Conservation (phyloP, 208 protist species). For the Leishmania lainsoni region DNA sequence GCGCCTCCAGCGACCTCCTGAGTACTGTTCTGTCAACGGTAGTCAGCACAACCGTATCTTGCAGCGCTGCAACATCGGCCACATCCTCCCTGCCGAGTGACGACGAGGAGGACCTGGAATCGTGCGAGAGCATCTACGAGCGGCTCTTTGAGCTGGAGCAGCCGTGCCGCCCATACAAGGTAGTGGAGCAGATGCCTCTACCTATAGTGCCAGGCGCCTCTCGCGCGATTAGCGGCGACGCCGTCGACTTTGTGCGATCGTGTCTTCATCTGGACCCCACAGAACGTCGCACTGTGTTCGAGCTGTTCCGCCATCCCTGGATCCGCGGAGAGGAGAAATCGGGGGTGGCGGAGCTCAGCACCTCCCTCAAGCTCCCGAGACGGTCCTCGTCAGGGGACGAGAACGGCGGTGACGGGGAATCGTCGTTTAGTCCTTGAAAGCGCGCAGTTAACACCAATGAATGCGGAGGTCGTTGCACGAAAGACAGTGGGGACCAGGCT, state of each 20-base stretch:
- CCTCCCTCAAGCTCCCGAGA: neutral
- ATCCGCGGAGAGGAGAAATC: slow-evolving; percentile 24
- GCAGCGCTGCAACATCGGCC: neutral
- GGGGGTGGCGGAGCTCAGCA: neutral
- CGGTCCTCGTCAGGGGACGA: neutral
- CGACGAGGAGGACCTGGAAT: neutral
- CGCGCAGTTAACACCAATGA: neutral
- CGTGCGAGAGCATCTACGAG: slow-evolving; percentile 31
- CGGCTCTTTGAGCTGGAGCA: slow-evolving; percentile 27
- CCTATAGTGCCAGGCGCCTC: neutral
- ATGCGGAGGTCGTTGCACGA: neutral
- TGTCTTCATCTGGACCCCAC: slow-evolving; percentile 45
- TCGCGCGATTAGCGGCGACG: slow-evolving; percentile 37
- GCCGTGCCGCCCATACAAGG: slow-evolving; percentile 21
- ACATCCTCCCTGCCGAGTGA: neutral
- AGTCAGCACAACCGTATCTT: neutral
- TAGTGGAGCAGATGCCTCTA: slow-evolving; percentile 15
- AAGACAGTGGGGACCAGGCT: neutral
- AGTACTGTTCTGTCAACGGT: neutral
- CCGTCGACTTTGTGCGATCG: slow-evolving; percentile 63
- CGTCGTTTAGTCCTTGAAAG: neutral
- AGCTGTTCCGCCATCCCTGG: slow-evolving; percentile 66
- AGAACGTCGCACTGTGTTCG: slow-evolving; percentile 50
- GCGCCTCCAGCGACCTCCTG: neutral
- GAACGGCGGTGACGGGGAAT: neutral